A percentile compares a stretch with the other conserved stretches of the same genome.
phyloP scores from a whole-genome alignment of 225 moss, liverwort and hornwort genomes.

The Anthoceros angustus region DNA sequence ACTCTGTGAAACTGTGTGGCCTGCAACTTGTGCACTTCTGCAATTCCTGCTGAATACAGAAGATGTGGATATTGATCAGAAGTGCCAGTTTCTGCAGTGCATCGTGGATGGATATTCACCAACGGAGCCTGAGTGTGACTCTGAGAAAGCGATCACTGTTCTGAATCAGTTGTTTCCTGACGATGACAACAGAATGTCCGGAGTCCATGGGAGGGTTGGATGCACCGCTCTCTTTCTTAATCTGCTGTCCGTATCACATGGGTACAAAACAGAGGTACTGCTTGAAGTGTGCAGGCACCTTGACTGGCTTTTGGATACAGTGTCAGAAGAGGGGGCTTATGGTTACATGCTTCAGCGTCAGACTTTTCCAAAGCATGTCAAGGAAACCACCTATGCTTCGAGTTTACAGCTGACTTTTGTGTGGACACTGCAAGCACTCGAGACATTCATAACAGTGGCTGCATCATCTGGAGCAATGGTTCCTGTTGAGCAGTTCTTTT shows the following conservation, averaged over 20 bases:
- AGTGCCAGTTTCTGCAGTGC: slow-evolving; percentile 37
- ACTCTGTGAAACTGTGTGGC: slow-evolving; percentile 46
- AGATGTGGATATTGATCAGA: slow-evolving; percentile 21
- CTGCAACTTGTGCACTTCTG: slow-evolving; percentile 33
- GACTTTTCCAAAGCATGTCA: slow-evolving; percentile 23
- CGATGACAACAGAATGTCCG: slow-evolving; percentile 15
- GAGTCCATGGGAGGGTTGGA: slow-evolving; percentile 30
- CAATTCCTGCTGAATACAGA: slow-evolving; percentile 31
- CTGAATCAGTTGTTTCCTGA: slow-evolving; percentile 34
- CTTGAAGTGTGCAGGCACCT: slow-evolving; percentile 35
- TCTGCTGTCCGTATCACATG: slow-evolving; percentile 34
- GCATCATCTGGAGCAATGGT: slow-evolving; percentile 35
- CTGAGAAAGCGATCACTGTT: slow-evolving; percentile 30
- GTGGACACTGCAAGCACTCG: slow-evolving; percentile 41
- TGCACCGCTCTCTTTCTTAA: slow-evolving; percentile 53
- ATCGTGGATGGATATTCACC: slow-evolving; percentile 25
- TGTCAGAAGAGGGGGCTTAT: slow-evolving; percentile 49
- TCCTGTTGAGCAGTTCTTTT: slow-evolving; percentile 52
- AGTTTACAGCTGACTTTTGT: slow-evolving; percentile 51
- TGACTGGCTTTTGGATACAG: slow-evolving; percentile 51
- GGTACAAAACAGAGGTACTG: slow-evolving; percentile 25
- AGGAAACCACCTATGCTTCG: slow-evolving; percentile 19
- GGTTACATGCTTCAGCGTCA: slow-evolving; percentile 35
- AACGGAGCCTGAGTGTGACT: slow-evolving; percentile 30
- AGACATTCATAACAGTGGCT: slow-evolving; percentile 33